phyloP scores from a whole-genome alignment of 768 basidiomycete genomes.

The Basidioascus undulatus region DNA sequence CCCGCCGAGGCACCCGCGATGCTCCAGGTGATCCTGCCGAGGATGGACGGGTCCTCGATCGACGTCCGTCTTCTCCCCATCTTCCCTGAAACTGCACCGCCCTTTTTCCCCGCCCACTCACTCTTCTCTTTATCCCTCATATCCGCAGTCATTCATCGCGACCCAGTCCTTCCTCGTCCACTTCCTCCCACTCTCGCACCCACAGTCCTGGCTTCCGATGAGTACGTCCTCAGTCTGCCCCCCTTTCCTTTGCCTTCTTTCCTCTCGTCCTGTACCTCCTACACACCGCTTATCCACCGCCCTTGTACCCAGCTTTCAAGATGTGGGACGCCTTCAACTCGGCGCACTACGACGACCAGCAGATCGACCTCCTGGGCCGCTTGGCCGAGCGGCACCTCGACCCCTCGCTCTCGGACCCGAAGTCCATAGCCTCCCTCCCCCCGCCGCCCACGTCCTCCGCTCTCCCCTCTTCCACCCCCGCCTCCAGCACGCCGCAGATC shows the following conservation, averaged over 20 bases:
- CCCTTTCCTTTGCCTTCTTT: too few relatives aligned
- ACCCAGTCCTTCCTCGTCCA: slow-evolving; percentile 67
- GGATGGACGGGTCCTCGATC: slow-evolving; percentile 45
- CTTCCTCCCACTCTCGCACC: slow-evolving; percentile 64
- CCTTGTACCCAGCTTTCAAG: slow-evolving; percentile 49
- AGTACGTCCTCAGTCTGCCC: slow-evolving; percentile 7
- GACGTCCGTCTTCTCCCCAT: slow-evolving; percentile 28
- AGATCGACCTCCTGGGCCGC: slow-evolving; percentile 56
- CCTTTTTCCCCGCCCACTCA: not conserved
- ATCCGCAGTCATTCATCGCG: slow-evolving; percentile 37
- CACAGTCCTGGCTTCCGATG: slow-evolving; percentile 50
- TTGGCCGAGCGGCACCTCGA: slow-evolving; percentile 60
- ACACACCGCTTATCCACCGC: too few relatives aligned
- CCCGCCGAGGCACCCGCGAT: slow-evolving; percentile 67
- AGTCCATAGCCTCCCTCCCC: slow-evolving; percentile 28
- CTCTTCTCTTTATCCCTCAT: slow-evolving; percentile 7
- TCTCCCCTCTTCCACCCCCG: slow-evolving; percentile 5
- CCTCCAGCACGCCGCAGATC: slow-evolving; percentile 2
- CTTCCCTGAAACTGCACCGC: not conserved
- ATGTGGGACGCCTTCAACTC: slow-evolving; percentile 76
- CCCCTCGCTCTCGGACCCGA: slow-evolving; percentile 50
- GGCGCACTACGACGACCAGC: slow-evolving; percentile 70
- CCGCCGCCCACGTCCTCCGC: slow-evolving; percentile 7
- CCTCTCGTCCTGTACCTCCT: not conserved
- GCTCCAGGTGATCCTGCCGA: slow-evolving; percentile 62